Conservation (phyloP, 345 rosid species). For the Murraya koenigii region DNA sequence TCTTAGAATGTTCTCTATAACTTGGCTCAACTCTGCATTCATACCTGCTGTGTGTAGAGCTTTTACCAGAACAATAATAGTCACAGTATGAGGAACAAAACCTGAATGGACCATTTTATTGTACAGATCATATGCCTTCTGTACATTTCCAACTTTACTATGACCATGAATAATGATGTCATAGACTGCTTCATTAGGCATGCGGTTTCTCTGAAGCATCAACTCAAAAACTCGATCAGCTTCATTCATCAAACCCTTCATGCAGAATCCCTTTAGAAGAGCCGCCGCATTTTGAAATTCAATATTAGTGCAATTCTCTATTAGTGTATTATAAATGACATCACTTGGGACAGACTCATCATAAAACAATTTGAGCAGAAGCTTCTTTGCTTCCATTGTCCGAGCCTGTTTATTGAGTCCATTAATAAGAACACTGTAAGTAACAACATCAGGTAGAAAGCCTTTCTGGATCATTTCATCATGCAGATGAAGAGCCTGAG, state of each 20-base stretch:
- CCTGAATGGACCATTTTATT: constrained; percentile 57
- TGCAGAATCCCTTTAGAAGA: constrained; percentile 84
- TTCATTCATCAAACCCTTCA: constrained; percentile 87
- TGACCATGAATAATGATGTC: constrained; percentile 85
- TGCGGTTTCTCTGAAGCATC: constrained; percentile 59
- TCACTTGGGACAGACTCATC: constrained; percentile 67
- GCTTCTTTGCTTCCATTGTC: constrained; percentile 78
- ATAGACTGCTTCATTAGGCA: constrained; percentile 65
- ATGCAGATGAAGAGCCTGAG: constrained; percentile 58
- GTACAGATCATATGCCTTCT: constrained; percentile 64
- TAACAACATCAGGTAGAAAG: constrained; percentile 78
- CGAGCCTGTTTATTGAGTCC: constrained; percentile 85
- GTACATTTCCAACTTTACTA: constrained; percentile 52
- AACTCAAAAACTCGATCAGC: constrained; percentile 72
- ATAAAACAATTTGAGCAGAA: constrained; percentile 73
- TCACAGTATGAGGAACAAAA: constrained; percentile 67
- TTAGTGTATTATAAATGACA: constrained; percentile 63
- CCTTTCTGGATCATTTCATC: constrained; percentile 78
- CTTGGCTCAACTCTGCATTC: constrained; percentile 49
- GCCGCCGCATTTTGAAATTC: constrained; percentile 65
- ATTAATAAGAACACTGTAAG: constrained; percentile 82
- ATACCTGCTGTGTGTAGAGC: constrained; percentile 55
- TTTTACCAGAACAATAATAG: constrained; percentile 63
- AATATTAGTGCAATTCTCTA: constrained; percentile 58
- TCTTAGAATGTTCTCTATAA: constrained; percentile 47